Percentiles rank a stretch among this genome's conserved stretches.
Conservation (phyloP, 176 grass and related monocot genomes). For the Musa itinerans region DNA sequence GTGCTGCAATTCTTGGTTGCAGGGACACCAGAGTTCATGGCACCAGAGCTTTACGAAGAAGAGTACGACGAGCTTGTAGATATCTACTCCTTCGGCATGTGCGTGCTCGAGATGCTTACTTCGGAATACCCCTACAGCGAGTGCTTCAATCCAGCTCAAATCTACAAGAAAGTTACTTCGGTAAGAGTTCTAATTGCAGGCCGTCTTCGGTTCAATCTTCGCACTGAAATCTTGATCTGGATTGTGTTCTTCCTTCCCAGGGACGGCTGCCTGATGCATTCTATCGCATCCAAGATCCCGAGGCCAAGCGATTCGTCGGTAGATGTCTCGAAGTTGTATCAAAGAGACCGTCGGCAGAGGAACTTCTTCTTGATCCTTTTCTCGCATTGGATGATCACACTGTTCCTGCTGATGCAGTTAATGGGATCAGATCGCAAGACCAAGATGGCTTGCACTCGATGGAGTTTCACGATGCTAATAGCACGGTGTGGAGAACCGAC, state of each 20-base stretch:
- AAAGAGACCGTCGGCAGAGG: slow-evolving; percentile 44
- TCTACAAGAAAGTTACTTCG: slow-evolving; percentile 92
- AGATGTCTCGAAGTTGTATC: slow-evolving; percentile 36
- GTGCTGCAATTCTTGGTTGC: background rate
- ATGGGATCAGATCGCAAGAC: background rate
- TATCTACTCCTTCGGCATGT: slow-evolving; percentile 91
- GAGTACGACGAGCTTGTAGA: slow-evolving; percentile 68
- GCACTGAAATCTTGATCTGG: background rate
- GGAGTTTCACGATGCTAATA: background rate
- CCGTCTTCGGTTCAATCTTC: background rate
- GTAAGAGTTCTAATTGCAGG: slow-evolving; percentile 12
- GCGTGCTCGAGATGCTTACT: slow-evolving; percentile 88
- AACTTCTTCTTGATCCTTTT: slow-evolving; percentile 70
- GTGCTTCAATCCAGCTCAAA: slow-evolving; percentile 85
- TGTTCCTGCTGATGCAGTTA: background rate
- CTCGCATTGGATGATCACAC: slow-evolving; percentile 25
- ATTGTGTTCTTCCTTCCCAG: slow-evolving; percentile 9
- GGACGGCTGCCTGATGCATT: slow-evolving; percentile 74
- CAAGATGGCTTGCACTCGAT: background rate
- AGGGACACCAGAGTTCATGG: slow-evolving; percentile 95
- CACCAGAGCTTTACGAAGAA: slow-evolving; percentile 89
- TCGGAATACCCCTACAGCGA: slow-evolving; percentile 77
- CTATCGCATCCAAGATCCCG: slow-evolving; percentile 30
- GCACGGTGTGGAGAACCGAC: slow-evolving; percentile 14
- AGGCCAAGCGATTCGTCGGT: slow-evolving; percentile 48